Evolutionary conservation across 345 rosid species (phyloP), one percentile per base, ranked within the genome.

Genomic region (Populus deltoides): DNA sequence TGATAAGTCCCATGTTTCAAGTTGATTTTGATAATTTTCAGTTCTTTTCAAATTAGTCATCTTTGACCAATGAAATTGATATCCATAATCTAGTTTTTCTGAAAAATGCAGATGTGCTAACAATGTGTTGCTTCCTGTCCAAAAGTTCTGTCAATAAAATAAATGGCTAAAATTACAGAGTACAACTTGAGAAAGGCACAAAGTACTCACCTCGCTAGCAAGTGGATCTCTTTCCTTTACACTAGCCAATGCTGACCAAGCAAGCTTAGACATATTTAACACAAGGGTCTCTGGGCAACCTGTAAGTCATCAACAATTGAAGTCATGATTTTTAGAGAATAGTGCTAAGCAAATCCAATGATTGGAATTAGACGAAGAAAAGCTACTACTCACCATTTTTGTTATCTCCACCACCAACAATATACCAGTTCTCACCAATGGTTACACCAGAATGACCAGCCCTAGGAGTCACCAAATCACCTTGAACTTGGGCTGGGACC

Each of bases 391-490:
- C 85, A 96, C 99, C 98, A 65, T 88, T 93, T 76, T 84, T 91
- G 86, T 92, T 96, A 87, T 96, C 98, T 72, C 99, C 99, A 63
- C 99, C 99, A 59, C 99, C 99, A 47, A 90, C 99, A 8, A 93
- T 90, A 76, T 90, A 91, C 97, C 97, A 96, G 83, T 89, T 91
- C 74, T 89, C 97, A 29, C 80, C 95, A 82, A 96, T 85, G 78
- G 91, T 79, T 75, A 90, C 85, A 85, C 92, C 88, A 33, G 99
- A 91, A 80, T 92, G 99, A 79, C 99, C 99, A 71, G 99, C 99
- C 83, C 98, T 89, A 83, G 97, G 88, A 76, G 86, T 79, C 75
- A 92, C 91, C 77, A 76, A 65, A 84, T 90, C 93, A 78, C 97
- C 94, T 82, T 85, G 94, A 82, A 89, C 84, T 81, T 92, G 77